Evolutionary conservation across 495 filamentous ascomycete genomes (phyloP).

Genomic region (Arthonia radiata): DNA sequence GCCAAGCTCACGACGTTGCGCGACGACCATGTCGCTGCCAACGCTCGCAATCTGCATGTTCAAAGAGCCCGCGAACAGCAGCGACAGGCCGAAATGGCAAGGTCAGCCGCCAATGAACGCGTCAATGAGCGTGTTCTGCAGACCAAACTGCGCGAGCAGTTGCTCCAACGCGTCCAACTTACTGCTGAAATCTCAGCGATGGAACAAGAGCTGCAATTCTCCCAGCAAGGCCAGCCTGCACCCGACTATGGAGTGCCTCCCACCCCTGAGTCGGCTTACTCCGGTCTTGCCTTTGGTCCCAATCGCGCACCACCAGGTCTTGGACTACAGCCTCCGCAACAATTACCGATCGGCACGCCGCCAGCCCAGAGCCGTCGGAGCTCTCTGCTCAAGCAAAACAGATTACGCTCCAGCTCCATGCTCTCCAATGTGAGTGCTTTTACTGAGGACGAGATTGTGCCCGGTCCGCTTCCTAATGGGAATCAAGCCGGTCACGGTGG

Average conservation of each 20-base stretch:
- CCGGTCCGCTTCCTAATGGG: no score
- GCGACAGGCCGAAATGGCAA: slow-evolving; percentile 35
- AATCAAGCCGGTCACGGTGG: no score
- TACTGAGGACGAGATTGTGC: slow-evolving; percentile 24
- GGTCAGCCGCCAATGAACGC: no score
- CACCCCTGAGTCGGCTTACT: no score
- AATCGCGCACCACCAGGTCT: not conserved
- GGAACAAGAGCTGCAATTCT: no score
- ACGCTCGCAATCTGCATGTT: slow-evolving; percentile 48
- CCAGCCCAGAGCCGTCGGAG: slow-evolving; percentile 4
- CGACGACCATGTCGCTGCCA: slow-evolving; percentile 51
- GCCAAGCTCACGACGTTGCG: slow-evolving; percentile 56
- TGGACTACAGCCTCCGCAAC: slow-evolving; percentile 1
- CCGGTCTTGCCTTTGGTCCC: not conserved
- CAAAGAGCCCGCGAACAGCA: slow-evolving; percentile 45
- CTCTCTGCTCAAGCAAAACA: slow-evolving; percentile 8
- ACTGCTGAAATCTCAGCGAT: no score
- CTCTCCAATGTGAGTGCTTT: slow-evolving; percentile 39
- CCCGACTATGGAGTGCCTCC: no score
- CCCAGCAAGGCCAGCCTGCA: no score
- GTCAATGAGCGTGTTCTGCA: no score
- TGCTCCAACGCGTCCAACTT: no score
- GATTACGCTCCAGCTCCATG: slow-evolving; percentile 42
- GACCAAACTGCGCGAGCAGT: no score
- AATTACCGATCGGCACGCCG: slow-evolving; percentile 10